These are phyloP conservation scores for Castanea mollissima DNA, from an alignment of 306 rosid species.

Conservation along the genomic window DNA sequence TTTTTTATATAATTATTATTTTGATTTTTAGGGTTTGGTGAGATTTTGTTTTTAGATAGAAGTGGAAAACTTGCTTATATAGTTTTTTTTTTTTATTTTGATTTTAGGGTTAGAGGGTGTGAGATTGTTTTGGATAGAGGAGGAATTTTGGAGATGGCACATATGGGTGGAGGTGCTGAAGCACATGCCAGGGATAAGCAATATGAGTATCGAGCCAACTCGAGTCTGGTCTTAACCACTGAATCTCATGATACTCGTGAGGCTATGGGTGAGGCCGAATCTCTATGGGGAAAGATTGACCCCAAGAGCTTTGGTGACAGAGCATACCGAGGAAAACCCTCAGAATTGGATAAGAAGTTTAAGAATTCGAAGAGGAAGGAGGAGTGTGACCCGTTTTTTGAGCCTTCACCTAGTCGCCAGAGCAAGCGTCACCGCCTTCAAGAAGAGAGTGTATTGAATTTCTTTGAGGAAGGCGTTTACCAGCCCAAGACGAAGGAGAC, in stretches of 20 bases:
- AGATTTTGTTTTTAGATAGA: too few species aligned
- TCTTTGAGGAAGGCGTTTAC: slow-evolving; percentile 78
- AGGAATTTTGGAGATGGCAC: slow-evolving; percentile 46
- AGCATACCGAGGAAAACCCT: slow-evolving; percentile 65
- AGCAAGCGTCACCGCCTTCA: slow-evolving; percentile 64
- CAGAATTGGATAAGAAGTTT: slow-evolving; percentile 64
- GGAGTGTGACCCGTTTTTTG: slow-evolving; percentile 52
- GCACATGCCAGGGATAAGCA: slow-evolving; percentile 97
- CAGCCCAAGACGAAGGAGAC: slow-evolving; percentile 91
- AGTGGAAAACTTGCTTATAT: too few species aligned
- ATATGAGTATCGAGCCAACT: slow-evolving; percentile 84
- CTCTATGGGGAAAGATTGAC: slow-evolving; percentile 74
- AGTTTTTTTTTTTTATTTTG: too few species aligned
- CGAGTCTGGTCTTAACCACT: slow-evolving; percentile 79
- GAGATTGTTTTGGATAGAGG: neutral
- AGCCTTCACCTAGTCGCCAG: slow-evolving; percentile 29
- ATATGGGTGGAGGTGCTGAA: slow-evolving; percentile 92
- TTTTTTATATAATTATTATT: too few species aligned
- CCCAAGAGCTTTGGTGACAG: slow-evolving; percentile 78
- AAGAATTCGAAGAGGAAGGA: slow-evolving; percentile 59
- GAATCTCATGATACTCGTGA: slow-evolving; percentile 84
- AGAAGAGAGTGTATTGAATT: slow-evolving; percentile 71
- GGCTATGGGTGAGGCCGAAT: slow-evolving; percentile 87
- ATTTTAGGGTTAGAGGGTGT: too few species aligned
- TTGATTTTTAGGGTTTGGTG: too few species aligned